Base-by-base conservation (phyloP, 495 filamentous ascomycete species). In the Penicillium steckii region DNA sequence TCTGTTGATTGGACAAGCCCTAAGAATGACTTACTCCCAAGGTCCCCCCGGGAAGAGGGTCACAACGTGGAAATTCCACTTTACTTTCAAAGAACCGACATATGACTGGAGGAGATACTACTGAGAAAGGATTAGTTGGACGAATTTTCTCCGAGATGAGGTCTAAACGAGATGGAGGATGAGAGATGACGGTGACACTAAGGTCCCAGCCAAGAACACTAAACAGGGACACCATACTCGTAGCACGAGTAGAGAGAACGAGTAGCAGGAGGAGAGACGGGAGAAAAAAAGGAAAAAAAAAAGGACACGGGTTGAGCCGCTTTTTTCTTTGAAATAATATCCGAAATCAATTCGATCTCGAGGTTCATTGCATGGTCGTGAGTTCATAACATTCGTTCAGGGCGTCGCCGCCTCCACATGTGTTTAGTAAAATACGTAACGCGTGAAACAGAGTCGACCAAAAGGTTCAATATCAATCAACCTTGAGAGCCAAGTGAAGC, bases 391-490 rank as follows among this genome's bases (percentile, higher is more conserved):
- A 47, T 37, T 55, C 42, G 41, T 57, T 37, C 35, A 48, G 33
- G 54, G 55, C 58, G 58, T 55, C 53, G 53, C 59, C 50, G 59
- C 59, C 55, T 56, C 45, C 35, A 23, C 50, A 55, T 24, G 43
- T 46, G 45, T 53, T 57, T 48, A 60, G 53, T 38, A 30, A 46
- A 47, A 29, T 8, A 45, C 9, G 19, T 41, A 48, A 50, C 49
- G 13, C 23, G 32, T 44, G 21, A 35, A 41, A 57, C 27, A 52
- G 26, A 41, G 25, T 38, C 22, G 38, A 38, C 30, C n/a, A 27
- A 42, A 22, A 17, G 15, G 33, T 32, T 0, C 29, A n/a, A 44
- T 33, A 8, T 33, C 25, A 59, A 41, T 5, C 15, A 37, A 53
- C 45, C 48, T 48, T 48, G 48, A 10, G 8, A 52, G 47, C 23